Conservation (phyloP, 208 protist species). For the Trypanosoma grayi region DNA sequence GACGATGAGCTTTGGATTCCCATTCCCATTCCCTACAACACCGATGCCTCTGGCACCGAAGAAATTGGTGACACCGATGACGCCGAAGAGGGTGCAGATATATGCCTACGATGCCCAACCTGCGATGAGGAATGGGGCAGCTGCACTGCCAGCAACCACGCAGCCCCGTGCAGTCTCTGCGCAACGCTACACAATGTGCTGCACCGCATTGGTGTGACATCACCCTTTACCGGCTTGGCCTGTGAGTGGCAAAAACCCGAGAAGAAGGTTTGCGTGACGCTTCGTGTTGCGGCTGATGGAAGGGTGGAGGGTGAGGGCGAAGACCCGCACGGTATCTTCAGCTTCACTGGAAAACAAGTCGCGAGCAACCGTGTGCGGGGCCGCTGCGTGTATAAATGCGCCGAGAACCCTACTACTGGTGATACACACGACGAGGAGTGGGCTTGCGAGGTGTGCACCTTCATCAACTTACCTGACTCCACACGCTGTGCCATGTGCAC, state of each 20-base stretch:
- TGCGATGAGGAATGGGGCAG: slow-evolving; percentile 59
- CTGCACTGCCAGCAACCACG: slow-evolving; percentile 45
- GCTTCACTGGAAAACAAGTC: slow-evolving; percentile 37
- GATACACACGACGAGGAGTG: slow-evolving; percentile 41
- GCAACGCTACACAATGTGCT: slow-evolving; percentile 59
- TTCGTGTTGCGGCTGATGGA: slow-evolving; percentile 5
- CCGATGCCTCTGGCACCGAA: not conserved
- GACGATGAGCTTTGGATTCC: slow-evolving; percentile 28
- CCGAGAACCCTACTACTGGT: slow-evolving; percentile 19
- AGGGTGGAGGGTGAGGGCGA: slow-evolving; percentile 49
- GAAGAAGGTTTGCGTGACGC: slow-evolving; percentile 2
- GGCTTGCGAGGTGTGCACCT: slow-evolving; percentile 78
- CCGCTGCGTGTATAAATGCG: slow-evolving; percentile 52
- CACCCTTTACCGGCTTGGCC: slow-evolving; percentile 57
- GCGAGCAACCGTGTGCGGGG: slow-evolving; percentile 41
- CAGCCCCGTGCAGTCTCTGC: slow-evolving; percentile 50
- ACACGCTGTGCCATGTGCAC: slow-evolving; percentile 84
- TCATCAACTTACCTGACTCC: slow-evolving; percentile 59
- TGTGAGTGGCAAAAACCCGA: slow-evolving; percentile 13
- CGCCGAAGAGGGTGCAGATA: slow-evolving; percentile 7
- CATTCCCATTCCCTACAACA: slow-evolving; percentile 24
- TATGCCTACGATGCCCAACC: slow-evolving; percentile 51
- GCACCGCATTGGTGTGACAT: slow-evolving; percentile 31
- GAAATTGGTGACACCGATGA: not conserved
- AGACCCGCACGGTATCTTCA: slow-evolving; percentile 46